Base-by-base conservation (phyloP, 257 asterid genomes). In the Dorcoceras hygrometricum region DNA sequence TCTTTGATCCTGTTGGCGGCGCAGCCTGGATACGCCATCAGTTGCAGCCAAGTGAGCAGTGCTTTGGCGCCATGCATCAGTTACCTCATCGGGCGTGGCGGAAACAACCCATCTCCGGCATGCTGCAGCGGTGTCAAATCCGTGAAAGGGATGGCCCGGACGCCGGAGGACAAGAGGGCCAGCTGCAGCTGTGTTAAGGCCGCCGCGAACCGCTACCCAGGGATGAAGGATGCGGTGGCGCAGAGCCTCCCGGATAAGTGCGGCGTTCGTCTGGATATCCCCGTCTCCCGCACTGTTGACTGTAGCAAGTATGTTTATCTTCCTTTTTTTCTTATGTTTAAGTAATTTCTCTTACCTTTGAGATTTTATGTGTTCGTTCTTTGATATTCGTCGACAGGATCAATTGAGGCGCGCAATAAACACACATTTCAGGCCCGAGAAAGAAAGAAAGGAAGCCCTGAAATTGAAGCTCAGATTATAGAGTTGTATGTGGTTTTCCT, bases 201-300 rank as follows among this genome's bases (percentile, higher is more conserved):
- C 1, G 84, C 80, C 0, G 89, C 86, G 0, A 59, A 10, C 23
- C 71, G 60, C 5, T 64, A 66, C 10, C 11, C 81, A 0, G 77
- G 57, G 48, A 63, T 84, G 67, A 73, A 77, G 70, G 87, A 81
- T 24, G 77, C 39, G 2, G 78, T 78, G 1, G 85, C 86, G 1
- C 80, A 72, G 71, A 71, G 69, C 66, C 70, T 80, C 18, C 80
- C 78, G 2, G 16, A 11, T 19, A 73, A 78, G 34, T 83, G 88
- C n/a, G 72, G 72, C 4, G 82, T 80, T 23, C 19, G 54, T 6
- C 1, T 80, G 65, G 79, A 78, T 22, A 32, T 83, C 8, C 82
- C 81, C 0, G 59, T 82, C 58, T 80, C 88, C n/a, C 75, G 67
- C 26, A 73, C 12, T 4, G 71, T 80, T 61, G 71, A 82, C 28